A percentile compares a stretch with the other conserved stretches of the same genome.
Conservation (phyloP, 208 protist genomes). For the Trichomonas tenax region DNA sequence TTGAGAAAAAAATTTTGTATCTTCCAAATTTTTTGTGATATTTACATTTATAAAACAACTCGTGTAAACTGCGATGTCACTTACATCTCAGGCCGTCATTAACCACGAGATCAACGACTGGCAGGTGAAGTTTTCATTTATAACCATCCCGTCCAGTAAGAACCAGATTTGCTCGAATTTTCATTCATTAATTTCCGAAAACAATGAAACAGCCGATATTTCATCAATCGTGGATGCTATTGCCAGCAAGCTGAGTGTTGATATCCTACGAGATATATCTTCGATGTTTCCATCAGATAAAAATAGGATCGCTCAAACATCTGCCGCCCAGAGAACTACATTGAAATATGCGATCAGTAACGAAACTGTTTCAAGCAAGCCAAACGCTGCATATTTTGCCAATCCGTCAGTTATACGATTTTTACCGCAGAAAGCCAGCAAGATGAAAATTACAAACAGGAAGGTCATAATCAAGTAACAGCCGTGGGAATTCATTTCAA, state of each 20-base stretch:
- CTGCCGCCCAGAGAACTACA: neutral
- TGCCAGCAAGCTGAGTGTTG: neutral
- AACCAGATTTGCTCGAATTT: neutral
- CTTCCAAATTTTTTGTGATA: neutral
- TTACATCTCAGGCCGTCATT: neutral
- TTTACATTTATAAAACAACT: neutral
- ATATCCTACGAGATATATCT: neutral
- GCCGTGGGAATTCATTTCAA: no score
- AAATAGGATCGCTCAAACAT: neutral
- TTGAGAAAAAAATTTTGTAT: neutral
- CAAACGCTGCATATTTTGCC: neutral
- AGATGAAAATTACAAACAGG: neutral
- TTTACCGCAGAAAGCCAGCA: neutral
- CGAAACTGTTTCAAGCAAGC: neutral
- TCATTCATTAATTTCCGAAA: neutral
- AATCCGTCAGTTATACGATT: neutral
- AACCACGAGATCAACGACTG: neutral
- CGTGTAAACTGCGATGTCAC: neutral
- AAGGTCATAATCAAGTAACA: neutral
- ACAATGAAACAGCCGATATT: neutral
- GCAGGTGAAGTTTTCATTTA: neutral
- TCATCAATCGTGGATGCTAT: neutral
- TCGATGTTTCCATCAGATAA: neutral
- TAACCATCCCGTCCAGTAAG: neutral
- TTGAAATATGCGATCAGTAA: neutral